Base-by-base conservation (phyloP, 768 basidiomycete species). In the Russula sp. region DNA sequence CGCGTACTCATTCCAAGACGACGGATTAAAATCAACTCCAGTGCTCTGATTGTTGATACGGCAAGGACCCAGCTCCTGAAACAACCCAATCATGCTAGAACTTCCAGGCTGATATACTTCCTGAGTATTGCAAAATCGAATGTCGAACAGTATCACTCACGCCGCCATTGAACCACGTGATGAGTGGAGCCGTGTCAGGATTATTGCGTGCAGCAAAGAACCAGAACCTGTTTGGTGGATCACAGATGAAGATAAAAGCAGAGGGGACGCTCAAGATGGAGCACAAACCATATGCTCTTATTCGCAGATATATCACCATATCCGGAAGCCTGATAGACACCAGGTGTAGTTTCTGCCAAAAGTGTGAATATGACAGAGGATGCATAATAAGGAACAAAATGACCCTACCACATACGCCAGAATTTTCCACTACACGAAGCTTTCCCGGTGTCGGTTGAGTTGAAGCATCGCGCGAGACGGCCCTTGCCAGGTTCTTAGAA, bases 21-120 rank as follows among this genome's bases (percentile, higher is more conserved):
- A 80, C 1, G 82, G 80, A 68, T 87, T 87, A n/a, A 78, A 69
- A 1, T 75, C 74, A 36, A 85, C 81, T 28, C 76, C 72, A 3
- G 74, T 76, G 34, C 93, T 92, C 1, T 85, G 79, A 50, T 92
- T 76, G 18, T 81, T 76, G 66, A 98, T 80, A 34, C 76, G 76
- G 76, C 96, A 98, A 0, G 96, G 94, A 0, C 96, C 96, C n/a
- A 96, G 86, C 72, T 98, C 94, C 69, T 96, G 92, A 18, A 98
- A 79, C 26, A 97, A 82, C 10, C 95, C 95, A 1, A 91, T 89
- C 76, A 76, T 76, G 62, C 75, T 75, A 8, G 77, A 78, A 62
- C 71, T 73, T 51, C 77, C 78, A 16, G 76, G 78, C 74, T 77
- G 51, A 26, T 32, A 5, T 24, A 38, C 20, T 26, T 22, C 5